phyloP scores from a whole-genome alignment of 2,329 filamentous ascomycete genomes.

The Neospermospora avenae region DNA sequence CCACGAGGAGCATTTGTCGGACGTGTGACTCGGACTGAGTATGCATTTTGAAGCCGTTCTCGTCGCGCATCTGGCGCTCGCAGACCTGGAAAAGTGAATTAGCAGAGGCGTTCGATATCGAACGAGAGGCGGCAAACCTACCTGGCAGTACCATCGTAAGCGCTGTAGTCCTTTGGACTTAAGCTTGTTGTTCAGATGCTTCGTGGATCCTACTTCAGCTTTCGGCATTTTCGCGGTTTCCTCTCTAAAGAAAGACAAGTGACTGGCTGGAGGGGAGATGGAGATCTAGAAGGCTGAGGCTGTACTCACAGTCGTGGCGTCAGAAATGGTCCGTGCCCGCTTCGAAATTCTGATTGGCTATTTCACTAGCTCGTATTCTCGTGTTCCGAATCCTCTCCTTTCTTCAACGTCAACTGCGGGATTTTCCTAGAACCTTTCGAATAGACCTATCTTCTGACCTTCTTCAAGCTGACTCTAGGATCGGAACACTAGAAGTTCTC shows the following conservation, averaged over 20 bases:
- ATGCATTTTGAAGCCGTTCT: constrained; percentile 94
- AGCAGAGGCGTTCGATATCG: constrained; percentile 2
- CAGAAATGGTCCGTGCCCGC: neutral
- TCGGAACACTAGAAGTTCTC: no score
- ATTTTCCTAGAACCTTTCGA: no score
- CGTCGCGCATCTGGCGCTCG: constrained; percentile 72
- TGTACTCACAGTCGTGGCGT: neutral
- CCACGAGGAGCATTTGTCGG: constrained; percentile 83
- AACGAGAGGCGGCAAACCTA: constrained; percentile 32
- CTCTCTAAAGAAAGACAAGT: neutral
- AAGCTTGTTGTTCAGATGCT: constrained; percentile 85
- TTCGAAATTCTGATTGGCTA: neutral
- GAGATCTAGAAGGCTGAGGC: neutral
- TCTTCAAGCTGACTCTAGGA: no score
- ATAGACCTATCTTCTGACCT: no score
- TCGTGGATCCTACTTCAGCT: constrained; percentile 90
- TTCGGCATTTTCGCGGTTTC: constrained; percentile 66
- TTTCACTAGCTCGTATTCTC: no score
- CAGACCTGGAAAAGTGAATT: constrained; percentile 58
- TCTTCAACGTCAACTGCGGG: no score
- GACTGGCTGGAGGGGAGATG: neutral
- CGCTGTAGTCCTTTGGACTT: constrained; percentile 77
- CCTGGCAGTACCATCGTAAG: constrained; percentile 85
- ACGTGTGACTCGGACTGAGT: constrained; percentile 84
- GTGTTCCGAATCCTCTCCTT: no score